Conservation (phyloP, 1,284 basidiomycete species). For the Rhodofomes roseus region DNA sequence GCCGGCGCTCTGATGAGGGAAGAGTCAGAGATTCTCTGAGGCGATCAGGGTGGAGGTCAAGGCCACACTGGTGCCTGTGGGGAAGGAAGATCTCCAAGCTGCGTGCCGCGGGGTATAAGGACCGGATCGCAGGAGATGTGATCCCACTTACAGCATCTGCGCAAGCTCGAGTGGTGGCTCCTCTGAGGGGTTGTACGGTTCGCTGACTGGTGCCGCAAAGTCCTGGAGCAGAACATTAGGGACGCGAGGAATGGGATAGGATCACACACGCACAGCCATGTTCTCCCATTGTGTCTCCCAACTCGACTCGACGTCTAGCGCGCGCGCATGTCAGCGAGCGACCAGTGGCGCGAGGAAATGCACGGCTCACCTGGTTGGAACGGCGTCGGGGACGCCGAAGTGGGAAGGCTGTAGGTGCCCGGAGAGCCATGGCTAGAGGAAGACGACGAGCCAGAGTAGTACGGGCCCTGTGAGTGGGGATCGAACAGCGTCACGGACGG, state of each 20-base stretch:
- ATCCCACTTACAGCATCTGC: slow-evolving; percentile 55
- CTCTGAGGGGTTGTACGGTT: slow-evolving; percentile 46
- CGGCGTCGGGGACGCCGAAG: slow-evolving; percentile 60
- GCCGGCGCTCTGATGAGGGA: slow-evolving; percentile 54
- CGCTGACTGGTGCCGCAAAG: slow-evolving; percentile 46
- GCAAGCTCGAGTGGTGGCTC: slow-evolving; percentile 59
- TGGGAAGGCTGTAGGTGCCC: slow-evolving; percentile 50
- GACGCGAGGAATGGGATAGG: background rate
- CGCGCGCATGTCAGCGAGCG: slow-evolving; percentile 13
- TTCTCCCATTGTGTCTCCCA: slow-evolving; percentile 24
- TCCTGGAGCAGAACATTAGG: slow-evolving; percentile 17
- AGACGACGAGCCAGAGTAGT: slow-evolving; percentile 53
- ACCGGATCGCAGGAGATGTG: background rate
- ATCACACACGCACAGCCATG: slow-evolving; percentile 18
- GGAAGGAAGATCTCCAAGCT: slow-evolving; percentile 72
- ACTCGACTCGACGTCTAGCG: slow-evolving; percentile 20
- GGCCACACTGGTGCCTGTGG: slow-evolving; percentile 70
- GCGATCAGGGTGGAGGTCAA: slow-evolving; percentile 62
- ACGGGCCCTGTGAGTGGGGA: slow-evolving; percentile 31
- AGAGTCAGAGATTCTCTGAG: slow-evolving; percentile 55
- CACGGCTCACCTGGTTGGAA: slow-evolving; percentile 22
- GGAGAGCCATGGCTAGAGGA: slow-evolving; percentile 61
- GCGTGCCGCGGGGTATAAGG: slow-evolving; percentile 12
- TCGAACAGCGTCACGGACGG: slow-evolving; percentile 36
- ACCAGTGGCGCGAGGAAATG: slow-evolving; percentile 1